phyloP scores from a whole-genome alignment of 495 filamentous ascomycete species.

The Entonaema liquescens region DNA sequence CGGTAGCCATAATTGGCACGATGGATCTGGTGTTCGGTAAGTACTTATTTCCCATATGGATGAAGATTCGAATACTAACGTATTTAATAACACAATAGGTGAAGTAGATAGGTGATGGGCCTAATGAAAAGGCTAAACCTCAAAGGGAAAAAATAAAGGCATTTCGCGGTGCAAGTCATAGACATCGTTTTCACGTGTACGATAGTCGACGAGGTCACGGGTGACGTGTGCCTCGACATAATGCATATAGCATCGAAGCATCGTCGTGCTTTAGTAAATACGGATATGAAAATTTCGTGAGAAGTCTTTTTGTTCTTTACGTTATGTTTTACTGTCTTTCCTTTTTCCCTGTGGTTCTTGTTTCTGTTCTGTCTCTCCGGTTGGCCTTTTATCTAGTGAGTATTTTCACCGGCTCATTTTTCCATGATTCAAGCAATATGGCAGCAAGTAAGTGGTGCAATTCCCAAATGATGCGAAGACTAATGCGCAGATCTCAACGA shows the following conservation, averaged over 20 bases:
- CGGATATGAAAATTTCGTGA: constrained; percentile 19
- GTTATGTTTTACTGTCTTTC: background rate
- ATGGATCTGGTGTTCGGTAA: constrained; percentile 82
- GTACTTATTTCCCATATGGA: constrained; percentile 26
- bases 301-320: constrained; percentile 7
- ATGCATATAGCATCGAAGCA: constrained; percentile 28
- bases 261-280: constrained; percentile 35
- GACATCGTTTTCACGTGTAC: constrained; percentile 36
- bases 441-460: no score
- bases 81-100: constrained; percentile 44
- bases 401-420: background rate
- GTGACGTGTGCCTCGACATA: constrained; percentile 14
- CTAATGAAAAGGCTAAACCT: constrained; percentile 19
- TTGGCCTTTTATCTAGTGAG: background rate
- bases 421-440: no score
- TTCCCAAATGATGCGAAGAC: no score
- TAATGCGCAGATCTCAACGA: background rate
- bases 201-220: constrained; percentile 32
- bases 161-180: constrained; percentile 25
- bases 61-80: constrained; percentile 17
- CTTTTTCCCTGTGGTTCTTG: background rate
- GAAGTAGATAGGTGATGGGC: constrained; percentile 58
- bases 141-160: constrained; percentile 11
- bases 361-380: background rate
- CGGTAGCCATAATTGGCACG: constrained; percentile 94